Base-by-base conservation (phyloP, 148 eudicot species). In the Rhododendron ferrugineum region DNA sequence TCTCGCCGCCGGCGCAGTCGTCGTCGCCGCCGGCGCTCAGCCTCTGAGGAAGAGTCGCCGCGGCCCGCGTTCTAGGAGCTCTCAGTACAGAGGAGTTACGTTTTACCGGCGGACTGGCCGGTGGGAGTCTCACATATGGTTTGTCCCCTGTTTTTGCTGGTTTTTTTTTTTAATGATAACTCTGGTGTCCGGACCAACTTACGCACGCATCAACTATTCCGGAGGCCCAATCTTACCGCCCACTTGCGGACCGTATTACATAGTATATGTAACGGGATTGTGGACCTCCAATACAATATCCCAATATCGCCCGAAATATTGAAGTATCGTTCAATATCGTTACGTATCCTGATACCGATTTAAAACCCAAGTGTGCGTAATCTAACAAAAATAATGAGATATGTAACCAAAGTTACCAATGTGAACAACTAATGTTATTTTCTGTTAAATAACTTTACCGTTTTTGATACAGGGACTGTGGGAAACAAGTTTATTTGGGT, bases 51-150 rank as follows among this genome's bases (percentile, higher is more conserved):
- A 94, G 85, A 93, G 96, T 87, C 91, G 98, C 26, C 92, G 98
- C 10, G 98, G 98, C 6, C 98, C 98, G 4, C 90, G 98, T 86
- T 96, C 98, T 9, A 86, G 98, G 20, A 96, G 98, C 90, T 96
- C 98, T 0, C 98, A 96, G 89, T 94, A 96, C 77, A 89, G 98
- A 16, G 98, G 98, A 1, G 98, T 96, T 60, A 96, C 98, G 46
- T 96, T 92, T 83, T 96, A 96, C 93, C 93, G 98, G 89, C 75
- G 98, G 32, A 96, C 98, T 79, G 98, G 98, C 87, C 98, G 98
- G 46, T 96, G 98, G 98, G 98, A 96, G 78, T 96, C 98, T n/a
- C 98, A 96, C 70, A 96, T 96, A 82, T 96, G 98, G 98, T 94
- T 73, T 36, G 75, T 20, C 36, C 37, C 75, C 75, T 70, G 20